Evolutionary conservation across 306 rosid genomes (phyloP), one percentile per base, ranked within the genome.

Genomic region (Prunus mongolica): DNA sequence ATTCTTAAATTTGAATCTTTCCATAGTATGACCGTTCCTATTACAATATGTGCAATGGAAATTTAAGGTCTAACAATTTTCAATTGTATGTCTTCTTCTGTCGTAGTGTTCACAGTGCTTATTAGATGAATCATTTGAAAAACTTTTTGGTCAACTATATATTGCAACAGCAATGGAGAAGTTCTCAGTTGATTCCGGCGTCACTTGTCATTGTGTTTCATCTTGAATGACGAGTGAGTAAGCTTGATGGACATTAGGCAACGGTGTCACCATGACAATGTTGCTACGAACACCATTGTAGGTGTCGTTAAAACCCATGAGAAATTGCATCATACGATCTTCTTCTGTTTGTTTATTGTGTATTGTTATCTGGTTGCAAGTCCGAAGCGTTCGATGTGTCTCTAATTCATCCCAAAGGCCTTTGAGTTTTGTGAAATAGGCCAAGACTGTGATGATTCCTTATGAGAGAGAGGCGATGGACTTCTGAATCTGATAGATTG

Each of bases 201-300:
- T 32, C 34, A 32, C 4, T 32, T 32, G 6, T 32, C 6, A 6
- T 32, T 32, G 34, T 4, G 34, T 32, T 32, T 62, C 34, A 0
- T 56, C 22, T 56, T 76, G 45, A 16, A 8, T 66, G 2, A 66
- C 67, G 2, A 67, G 45, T 0, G 57, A 76, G 18, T 76, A 76
- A 16, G 80, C 58, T 20, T 56, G 24, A 14, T 0, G 62, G 16
- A 56, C 9, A 56, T 56, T 56, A 22, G 62, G 62, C 18, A 56
- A 56, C 4, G 24, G 12, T 22, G 62, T 18, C 74, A 84, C 81
- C 78, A 84, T 80, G 24, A 77, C 78, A 14, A 84, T 81, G 24
- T 74, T 77, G 52, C 15, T 14, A 44, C 70, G 41, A 11, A 80
- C 65, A 9, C 3, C 22, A 15, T n/a, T 73, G 34, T 32, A 32